Base-by-base conservation (phyloP, 805 yeast species). In the Danielozyma ontarioensis region DNA sequence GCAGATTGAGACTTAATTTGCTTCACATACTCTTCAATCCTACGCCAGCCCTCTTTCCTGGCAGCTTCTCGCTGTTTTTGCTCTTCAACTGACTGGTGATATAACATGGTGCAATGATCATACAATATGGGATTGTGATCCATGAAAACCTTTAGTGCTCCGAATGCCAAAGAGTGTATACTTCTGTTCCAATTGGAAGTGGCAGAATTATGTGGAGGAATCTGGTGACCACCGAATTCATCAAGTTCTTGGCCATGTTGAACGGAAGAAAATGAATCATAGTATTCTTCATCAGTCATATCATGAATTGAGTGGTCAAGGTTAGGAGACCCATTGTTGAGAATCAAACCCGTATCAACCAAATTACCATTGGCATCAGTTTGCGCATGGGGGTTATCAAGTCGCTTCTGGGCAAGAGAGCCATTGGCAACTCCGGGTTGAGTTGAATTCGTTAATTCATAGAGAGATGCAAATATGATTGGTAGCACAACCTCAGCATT, bases 401-500 rank as follows among this genome's bases (percentile, higher is more conserved):
- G 33, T 17, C 63, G 51, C 42, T 57, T 64, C 36, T 62, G 65
- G 35, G 62, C 62, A 51, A 64, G 52, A 21, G 48, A 35, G 4
- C 72, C 72, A 41, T 57, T 64, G 25, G 67, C 63, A 24, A 56
- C 44, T 8, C 69, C 68, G 11, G 70, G 70, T 42, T 66, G 72
- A 1, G 71, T 65, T 4, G 70, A 48, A 46, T 66, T 65, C 12
- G 95, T 80, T 41, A 89, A 71, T 57, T 89, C 96, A 57, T 87
- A 90, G 44, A 93, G 70, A 2, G 96, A 77, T 1, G 96, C 83
- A 60, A 87, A 93, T 24, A 93, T 77, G 29, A 93, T 88, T 18
- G 98, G 97, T 47, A 93, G 66, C 34, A 90, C 87, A 24, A 84
- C 89, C 49, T 88, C 96, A 6, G 95, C 89, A 56, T 84, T 84